Percentiles rank a stretch among this genome's conserved stretches.
phyloP scores from a whole-genome alignment of 2,329 filamentous ascomycete genomes.

The Thelonectria olida region DNA sequence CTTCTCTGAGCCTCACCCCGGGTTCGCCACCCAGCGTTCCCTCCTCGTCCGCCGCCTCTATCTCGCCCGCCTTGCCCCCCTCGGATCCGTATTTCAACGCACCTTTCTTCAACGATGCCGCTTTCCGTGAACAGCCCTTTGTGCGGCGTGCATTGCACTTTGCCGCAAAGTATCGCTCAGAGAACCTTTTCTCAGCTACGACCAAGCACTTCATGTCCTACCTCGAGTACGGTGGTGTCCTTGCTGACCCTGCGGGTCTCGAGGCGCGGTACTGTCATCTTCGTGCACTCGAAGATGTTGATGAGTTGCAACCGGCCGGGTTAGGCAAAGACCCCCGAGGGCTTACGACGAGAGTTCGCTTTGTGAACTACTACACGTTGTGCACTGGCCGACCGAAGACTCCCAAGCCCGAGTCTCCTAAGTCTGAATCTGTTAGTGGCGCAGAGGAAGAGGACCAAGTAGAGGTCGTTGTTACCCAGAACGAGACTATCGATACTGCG shows the following conservation, averaged over 20 bases:
- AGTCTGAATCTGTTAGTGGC: slow-evolving; percentile 4
- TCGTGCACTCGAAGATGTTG: slow-evolving; percentile 75
- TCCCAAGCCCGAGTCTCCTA: slow-evolving; percentile 26
- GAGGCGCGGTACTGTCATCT: slow-evolving; percentile 75
- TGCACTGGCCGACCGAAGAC: slow-evolving; percentile 76
- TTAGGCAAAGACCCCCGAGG: slow-evolving; percentile 23
- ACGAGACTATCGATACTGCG: background rate
- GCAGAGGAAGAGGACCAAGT: slow-evolving; percentile 2
- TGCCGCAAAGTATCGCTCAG: slow-evolving; percentile 78
- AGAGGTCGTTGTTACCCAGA: slow-evolving; percentile 5
- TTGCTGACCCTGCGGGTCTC: slow-evolving; percentile 79
- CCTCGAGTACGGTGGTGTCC: slow-evolving; percentile 82
- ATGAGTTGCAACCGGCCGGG: slow-evolving; percentile 56
- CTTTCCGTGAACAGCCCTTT: slow-evolving; percentile 73
- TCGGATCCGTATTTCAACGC: slow-evolving; percentile 77
- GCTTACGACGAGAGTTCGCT: slow-evolving; percentile 69
- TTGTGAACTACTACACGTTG: slow-evolving; percentile 92
- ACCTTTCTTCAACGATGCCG: slow-evolving; percentile 77
- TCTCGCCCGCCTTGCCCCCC: slow-evolving; percentile 16
- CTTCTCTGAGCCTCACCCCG: slow-evolving; percentile 32
- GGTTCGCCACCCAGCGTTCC: slow-evolving; percentile 27
- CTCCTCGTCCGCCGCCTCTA: slow-evolving; percentile 22
- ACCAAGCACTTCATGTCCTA: slow-evolving; percentile 81
- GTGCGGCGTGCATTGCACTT: slow-evolving; percentile 78
- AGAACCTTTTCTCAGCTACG: slow-evolving; percentile 75